Evolutionary conservation across 139 green algal species (phyloP).

Genomic region (Chlamydomonas asymmetrica): DNA sequence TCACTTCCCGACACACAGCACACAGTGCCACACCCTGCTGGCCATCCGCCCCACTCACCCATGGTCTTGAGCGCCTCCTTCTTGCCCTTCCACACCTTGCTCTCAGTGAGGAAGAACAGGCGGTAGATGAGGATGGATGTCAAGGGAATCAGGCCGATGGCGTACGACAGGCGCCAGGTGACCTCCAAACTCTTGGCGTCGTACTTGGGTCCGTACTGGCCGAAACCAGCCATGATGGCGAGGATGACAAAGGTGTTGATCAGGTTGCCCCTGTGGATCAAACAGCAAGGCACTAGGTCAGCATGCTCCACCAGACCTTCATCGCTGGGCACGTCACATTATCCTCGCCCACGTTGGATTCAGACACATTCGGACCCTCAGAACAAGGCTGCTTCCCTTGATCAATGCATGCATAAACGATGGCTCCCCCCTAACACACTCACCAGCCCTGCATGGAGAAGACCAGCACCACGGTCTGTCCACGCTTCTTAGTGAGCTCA

Average conservation of each 20-base stretch:
- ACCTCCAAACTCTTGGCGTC: conserved; percentile 12
- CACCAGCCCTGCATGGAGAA: conserved; percentile 54
- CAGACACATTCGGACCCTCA: too few relatives aligned
- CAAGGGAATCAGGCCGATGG: conserved; percentile 21
- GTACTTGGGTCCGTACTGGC: conserved; percentile 6
- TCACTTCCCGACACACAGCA: too few relatives aligned
- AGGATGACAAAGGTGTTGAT: conserved; percentile 31
- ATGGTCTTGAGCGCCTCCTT: conserved; percentile 23
- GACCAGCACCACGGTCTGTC: conserved; percentile 58
- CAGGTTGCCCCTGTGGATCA: conserved; percentile 55
- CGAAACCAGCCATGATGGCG: conserved; percentile 23
- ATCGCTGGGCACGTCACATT: too few relatives aligned
- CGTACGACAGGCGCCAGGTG: conserved; percentile 29
- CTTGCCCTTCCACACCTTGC: conserved; percentile 20
- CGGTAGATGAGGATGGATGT: conserved; percentile 21
- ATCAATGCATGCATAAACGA: too few relatives aligned
- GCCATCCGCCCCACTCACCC: neutral
- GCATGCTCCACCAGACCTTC: too few relatives aligned
- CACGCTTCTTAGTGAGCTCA: conserved; percentile 42
- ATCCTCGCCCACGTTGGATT: too few relatives aligned
- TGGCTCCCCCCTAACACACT: too few relatives aligned
- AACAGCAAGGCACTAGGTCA: too few relatives aligned
- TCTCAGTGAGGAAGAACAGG: conserved; percentile 16
- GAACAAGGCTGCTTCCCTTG: too few relatives aligned
- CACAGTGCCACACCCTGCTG: neutral